Evolutionary conservation across 2,329 filamentous ascomycete genomes (phyloP), one percentile per base, ranked within the genome.

Genomic region (Colletotrichum endophyticum): DNA sequence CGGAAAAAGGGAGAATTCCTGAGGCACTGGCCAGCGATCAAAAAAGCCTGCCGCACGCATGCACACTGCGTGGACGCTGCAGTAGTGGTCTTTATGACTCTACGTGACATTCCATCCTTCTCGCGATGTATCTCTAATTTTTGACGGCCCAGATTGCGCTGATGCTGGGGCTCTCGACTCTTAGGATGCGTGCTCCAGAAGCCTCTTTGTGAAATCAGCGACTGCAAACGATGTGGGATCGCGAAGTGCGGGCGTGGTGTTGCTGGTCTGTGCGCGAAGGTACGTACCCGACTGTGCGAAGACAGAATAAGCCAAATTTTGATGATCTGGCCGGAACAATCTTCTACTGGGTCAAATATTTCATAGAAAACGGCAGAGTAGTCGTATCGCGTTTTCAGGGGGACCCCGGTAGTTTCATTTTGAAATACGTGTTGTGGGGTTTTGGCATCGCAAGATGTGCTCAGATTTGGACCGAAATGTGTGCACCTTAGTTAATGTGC

Each of bases 311-410:
- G 19, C 19, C 8, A 44, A n/a, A 11, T n/a, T 9, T 44, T n/a
- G 39, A 44, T 44, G 39, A 6, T 6, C 39, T 44, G 39, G 39
- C 19, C 8, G 39, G 39, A 19, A 44, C 6, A 44, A 11, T 44
- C 39, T 4, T n/a, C 16, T 5, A n/a, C 39, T 11, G 2, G 8
- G 39, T 44, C 8, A 44, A 6, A n/a, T n/a, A n/a, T 44, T n/a
- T 11, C 39, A n/a, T 44, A 2, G 6, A 6, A 44, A 5, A 3
- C 2, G 4, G 19, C 39, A 6, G 6, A 5, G 3, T 44, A n/a
- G 4, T 9, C 39, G 8, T 44, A n/a, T 9, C 2, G 8, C 0
- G 39, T 9, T 9, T 9, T n/a, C 2, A 0, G 5, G 3, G 6
- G 8, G 2, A 44, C 1, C 13, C 5, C 39, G 19, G 19, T 5